Evolutionary conservation across 2,329 filamentous ascomycete genomes (phyloP).

Genomic region (Trichoderma brevicompactum): DNA sequence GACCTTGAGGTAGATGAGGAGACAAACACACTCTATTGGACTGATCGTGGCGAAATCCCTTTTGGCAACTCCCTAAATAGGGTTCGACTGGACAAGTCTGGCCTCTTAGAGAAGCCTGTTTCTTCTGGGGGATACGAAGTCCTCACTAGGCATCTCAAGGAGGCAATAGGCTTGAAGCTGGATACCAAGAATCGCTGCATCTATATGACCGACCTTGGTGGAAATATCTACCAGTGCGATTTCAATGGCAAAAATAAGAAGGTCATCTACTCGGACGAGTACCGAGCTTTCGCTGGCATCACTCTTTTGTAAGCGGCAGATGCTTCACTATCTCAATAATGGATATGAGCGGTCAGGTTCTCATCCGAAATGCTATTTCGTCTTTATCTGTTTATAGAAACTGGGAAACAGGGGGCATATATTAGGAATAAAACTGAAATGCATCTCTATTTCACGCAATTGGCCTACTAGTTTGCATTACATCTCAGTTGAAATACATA

Average conservation of each 20-base stretch:
- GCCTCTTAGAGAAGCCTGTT: constrained; percentile 32
- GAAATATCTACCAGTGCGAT: constrained; percentile 44
- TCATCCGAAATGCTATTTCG: too few relatives aligned
- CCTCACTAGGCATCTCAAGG: constrained; percentile 43
- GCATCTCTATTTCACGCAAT: too few relatives aligned
- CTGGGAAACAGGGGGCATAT: not conserved
- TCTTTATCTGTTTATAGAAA: too few relatives aligned
- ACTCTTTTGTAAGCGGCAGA: constrained; percentile 21
- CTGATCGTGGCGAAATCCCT: constrained; percentile 62
- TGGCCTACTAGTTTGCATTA: too few relatives aligned
- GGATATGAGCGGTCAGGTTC: too few relatives aligned
- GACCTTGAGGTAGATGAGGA: constrained; percentile 59
- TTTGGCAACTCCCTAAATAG: constrained; percentile 58
- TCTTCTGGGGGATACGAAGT: constrained; percentile 37
- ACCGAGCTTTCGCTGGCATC: constrained; percentile 13
- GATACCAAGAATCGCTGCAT: constrained; percentile 43
- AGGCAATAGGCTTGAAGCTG: constrained; percentile 52
- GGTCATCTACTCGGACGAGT: not conserved
- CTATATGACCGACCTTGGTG: constrained; percentile 48
- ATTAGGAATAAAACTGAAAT: too few relatives aligned
- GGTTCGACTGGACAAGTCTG: constrained; percentile 27
- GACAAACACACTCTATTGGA: constrained; percentile 58
- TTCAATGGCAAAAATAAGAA: constrained; percentile 37
- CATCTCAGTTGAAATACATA: too few relatives aligned
- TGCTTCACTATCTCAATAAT: too few relatives aligned